phyloP scores from a whole-genome alignment of 1,139 yeast genomes.

The Candida tropicalis region DNA sequence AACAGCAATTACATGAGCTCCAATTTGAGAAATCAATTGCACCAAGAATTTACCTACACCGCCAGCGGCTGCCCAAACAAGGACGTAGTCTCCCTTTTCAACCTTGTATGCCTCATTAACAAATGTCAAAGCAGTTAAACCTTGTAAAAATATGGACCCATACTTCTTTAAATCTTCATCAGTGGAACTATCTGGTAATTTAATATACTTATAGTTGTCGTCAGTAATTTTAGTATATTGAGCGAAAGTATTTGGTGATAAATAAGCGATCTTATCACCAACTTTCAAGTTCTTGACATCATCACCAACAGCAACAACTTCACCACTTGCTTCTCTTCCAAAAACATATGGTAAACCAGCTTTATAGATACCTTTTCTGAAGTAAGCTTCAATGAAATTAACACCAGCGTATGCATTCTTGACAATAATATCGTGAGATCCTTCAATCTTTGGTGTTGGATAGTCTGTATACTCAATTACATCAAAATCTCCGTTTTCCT shows the following conservation, averaged over 20 bases:
- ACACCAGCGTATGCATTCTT: conserved; percentile 77
- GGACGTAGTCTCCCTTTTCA: conserved; percentile 64
- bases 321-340: conserved; percentile 89
- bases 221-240: conserved; percentile 62
- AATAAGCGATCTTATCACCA: conserved; percentile 75
- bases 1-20: conserved; percentile 82
- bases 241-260: conserved; percentile 58
- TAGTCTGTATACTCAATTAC: conserved; percentile 48
- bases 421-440: conserved; percentile 59
- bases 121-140: conserved; percentile 77
- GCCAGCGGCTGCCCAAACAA: conserved; percentile 94
- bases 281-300: conserved; percentile 56
- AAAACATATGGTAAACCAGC: conserved; percentile 57
- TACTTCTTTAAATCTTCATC: conserved; percentile 53
- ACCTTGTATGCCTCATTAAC: conserved; percentile 66
- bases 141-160: conserved; percentile 69
- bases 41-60: conserved; percentile 78
- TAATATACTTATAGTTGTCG: conserved; percentile 32
- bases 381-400: conserved; percentile 81
- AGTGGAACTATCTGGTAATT: conserved; percentile 49
- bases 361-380: conserved; percentile 70
- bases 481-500: conserved; percentile 52
- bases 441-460: conserved; percentile 59
- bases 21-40: conserved; percentile 62
- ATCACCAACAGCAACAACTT: conserved; percentile 66